Evolutionary conservation across 208 protist genomes (phyloP).

Genomic region (Crithidia expoeki): DNA sequence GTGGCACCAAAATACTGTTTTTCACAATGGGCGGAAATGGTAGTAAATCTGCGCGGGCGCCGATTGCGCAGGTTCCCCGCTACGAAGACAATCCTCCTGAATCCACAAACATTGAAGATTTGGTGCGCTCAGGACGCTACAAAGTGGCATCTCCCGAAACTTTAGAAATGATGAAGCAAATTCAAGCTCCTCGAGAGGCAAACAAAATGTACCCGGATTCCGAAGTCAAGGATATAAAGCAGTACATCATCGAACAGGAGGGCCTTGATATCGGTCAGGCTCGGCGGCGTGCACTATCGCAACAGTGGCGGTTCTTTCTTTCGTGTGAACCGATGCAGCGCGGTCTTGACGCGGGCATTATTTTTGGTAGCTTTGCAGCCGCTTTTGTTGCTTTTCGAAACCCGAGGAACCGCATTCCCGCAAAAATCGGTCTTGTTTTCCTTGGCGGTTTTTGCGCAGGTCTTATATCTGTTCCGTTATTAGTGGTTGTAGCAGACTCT

Average conservation of each 20-base stretch:
- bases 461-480: constrained; percentile 64
- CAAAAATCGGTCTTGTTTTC: constrained; percentile 69
- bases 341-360: constrained; percentile 81
- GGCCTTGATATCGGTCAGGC: constrained; percentile 75
- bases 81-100: constrained; percentile 65
- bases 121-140: constrained; percentile 73
- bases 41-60: not conserved
- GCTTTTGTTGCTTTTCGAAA: constrained; percentile 63
- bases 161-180: constrained; percentile 80
- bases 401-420: constrained; percentile 65
- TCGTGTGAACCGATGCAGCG: constrained; percentile 86
- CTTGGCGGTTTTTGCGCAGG: constrained; percentile 72
- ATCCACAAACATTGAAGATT: constrained; percentile 78
- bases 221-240: constrained; percentile 70
- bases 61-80: constrained; percentile 11
- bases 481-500: constrained; percentile 64
- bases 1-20: too few relatives aligned
- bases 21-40: constrained; percentile 22
- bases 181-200: constrained; percentile 53
- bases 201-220: constrained; percentile 80
- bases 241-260: constrained; percentile 88
- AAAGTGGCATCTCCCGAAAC: constrained; percentile 74
- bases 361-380: constrained; percentile 72
- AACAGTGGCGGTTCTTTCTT: constrained; percentile 89
- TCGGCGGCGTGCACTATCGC: constrained; percentile 55